Conservation (phyloP, 1,284 basidiomycete species). For the Cutaneotrichosporon cyanovorans region DNA sequence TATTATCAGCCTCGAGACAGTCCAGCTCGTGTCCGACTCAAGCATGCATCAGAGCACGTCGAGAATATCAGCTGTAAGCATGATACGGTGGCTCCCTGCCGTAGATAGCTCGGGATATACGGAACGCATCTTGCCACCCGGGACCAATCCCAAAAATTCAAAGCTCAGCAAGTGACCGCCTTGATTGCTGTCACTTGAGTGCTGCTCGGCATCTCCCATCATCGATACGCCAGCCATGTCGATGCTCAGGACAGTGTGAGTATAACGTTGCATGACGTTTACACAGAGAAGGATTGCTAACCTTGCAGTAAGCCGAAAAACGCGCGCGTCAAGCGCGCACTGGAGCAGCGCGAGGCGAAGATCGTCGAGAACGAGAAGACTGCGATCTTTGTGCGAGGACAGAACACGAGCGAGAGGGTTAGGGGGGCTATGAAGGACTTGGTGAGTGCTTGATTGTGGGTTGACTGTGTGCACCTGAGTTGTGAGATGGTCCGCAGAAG, state of each 20-base stretch:
- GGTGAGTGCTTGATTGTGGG: constrained; percentile 50
- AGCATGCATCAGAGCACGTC: no score
- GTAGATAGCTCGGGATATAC: no score
- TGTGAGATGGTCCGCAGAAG: no score
- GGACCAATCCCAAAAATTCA: constrained; percentile 6
- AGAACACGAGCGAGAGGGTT: constrained; percentile 72
- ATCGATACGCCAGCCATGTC: constrained; percentile 28
- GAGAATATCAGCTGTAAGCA: no score
- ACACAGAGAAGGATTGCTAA: no score
- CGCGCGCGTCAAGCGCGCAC: constrained; percentile 88
- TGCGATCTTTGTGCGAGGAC: constrained; percentile 84
- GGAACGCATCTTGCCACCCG: constrained; percentile 7
- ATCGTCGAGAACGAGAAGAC: constrained; percentile 77
- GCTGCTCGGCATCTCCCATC: background rate
- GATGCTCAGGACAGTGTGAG: constrained; percentile 44
- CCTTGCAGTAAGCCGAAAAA: constrained; percentile 87
- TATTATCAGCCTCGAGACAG: no score
- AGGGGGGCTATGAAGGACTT: constrained; percentile 79
- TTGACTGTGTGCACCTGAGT: background rate
- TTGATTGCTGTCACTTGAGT: background rate
- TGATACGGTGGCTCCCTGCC: no score
- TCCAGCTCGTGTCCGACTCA: no score
- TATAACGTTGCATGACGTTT: background rate
- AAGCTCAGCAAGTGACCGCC: background rate
- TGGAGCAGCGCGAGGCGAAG: constrained; percentile 81